phyloP scores from a whole-genome alignment of 225 moss, liverwort and hornwort species.

The Physcomitrium patens region DNA sequence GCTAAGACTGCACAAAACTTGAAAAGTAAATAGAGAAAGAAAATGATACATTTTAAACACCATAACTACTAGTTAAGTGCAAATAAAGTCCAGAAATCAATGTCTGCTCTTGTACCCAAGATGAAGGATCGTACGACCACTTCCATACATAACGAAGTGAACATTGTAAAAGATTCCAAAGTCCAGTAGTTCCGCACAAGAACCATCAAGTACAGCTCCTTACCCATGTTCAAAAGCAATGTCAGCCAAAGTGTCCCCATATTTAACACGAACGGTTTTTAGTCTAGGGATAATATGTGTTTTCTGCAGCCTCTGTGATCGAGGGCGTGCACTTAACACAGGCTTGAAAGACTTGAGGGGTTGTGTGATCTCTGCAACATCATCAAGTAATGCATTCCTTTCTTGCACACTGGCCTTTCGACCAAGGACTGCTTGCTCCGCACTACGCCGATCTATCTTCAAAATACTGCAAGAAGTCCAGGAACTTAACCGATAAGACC shows the following conservation, averaged over 20 bases:
- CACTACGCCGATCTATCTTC: constrained; percentile 73
- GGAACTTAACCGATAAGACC: constrained; percentile 18
- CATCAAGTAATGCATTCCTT: constrained; percentile 60
- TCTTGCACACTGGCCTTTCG: constrained; percentile 76
- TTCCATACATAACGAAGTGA: neutral
- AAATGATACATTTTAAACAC: constrained; percentile 2
- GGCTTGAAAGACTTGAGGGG: constrained; percentile 56
- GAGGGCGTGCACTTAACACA: constrained; percentile 61
- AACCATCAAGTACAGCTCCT: constrained; percentile 19
- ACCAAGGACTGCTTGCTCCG: constrained; percentile 70
- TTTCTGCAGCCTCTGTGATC: constrained; percentile 47
- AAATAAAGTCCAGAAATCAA: constrained; percentile 2
- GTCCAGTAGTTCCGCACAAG: neutral
- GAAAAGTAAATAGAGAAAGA: constrained; percentile 5
- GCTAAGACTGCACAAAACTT: constrained; percentile 52
- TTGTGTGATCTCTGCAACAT: constrained; percentile 52
- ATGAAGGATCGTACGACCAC: constrained; percentile 3
- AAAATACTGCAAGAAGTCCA: constrained; percentile 59
- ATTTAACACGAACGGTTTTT: constrained; percentile 68
- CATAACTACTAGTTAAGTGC: neutral
- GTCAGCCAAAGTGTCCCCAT: constrained; percentile 83
- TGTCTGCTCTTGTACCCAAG: neutral
- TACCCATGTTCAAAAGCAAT: constrained; percentile 80
- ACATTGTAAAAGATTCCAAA: neutral
- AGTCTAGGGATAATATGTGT: constrained; percentile 51